Evolutionary conservation across 73 alveolate genomes (phyloP).

Genomic region (Breviolum minutum): DNA sequence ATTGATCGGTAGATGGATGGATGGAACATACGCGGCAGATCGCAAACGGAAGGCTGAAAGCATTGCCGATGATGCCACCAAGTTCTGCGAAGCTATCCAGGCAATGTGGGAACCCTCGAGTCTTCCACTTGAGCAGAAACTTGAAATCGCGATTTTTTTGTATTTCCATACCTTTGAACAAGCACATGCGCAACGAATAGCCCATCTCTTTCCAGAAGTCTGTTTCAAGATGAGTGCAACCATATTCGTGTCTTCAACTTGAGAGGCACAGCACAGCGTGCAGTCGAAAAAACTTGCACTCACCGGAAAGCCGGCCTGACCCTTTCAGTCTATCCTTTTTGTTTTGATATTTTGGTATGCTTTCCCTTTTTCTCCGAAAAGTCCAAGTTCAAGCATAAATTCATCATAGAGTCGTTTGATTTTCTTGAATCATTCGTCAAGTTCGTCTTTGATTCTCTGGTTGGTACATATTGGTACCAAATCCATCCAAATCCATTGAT

Average conservation of each 20-base stretch:
- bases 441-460: background rate
- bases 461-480: background rate
- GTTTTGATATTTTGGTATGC: too few species aligned
- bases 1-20: too few species aligned
- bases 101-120: background rate
- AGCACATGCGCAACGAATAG: too few species aligned
- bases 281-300: constrained; percentile 93
- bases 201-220: too few species aligned
- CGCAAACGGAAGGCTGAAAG: constrained; percentile 54
- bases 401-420: background rate
- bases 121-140: too few species aligned
- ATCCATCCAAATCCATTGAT: too few species aligned
- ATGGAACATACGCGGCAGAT: too few species aligned
- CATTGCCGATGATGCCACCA: constrained; percentile 90
- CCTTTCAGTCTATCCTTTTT: background rate
- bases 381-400: background rate
- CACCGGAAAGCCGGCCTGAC: constrained; percentile 77
- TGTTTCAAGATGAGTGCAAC: too few species aligned
- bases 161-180: too few species aligned
- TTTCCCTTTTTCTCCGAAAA: too few species aligned
- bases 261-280: constrained; percentile 75
- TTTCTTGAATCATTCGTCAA: background rate
- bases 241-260: too few species aligned
- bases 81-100: constrained; percentile 94
- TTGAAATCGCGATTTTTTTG: too few species aligned